Base-by-base conservation (phyloP, 164 flowering plant species). In the Vitis amurensis region DNA sequence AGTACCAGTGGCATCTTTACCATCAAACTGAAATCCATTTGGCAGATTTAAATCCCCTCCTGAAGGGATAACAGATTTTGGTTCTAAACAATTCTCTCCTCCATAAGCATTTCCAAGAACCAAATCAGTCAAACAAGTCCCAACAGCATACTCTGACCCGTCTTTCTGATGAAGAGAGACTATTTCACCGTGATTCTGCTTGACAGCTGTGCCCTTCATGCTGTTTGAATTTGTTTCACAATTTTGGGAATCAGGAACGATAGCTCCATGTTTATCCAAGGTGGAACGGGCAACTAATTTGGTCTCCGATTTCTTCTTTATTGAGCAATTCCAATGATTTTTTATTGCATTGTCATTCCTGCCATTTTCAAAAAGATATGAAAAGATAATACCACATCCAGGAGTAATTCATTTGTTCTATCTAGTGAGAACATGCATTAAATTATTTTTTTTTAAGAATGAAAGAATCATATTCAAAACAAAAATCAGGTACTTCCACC, bases 321-420 rank as follows among this genome's bases (percentile, higher is more conserved):
- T 9, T 50, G 80, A 72, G 64, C 82, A 61, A 49, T 84, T 82
- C 88, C 88, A 84, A 64, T 84, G 88, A 68, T 84, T 84, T 55
- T 84, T 84, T 49, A 84, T 77, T 9, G 82, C 71, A 79, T 84
- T 82, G 11, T 82, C 82, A 30, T 78, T 78, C 77, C 85, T 84
- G 79, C 31, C 12, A 49, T 61, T 67, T 58, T 16, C 51, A 16
- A 59, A 69, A 16, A 62, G 5, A 58, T 11, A 11, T 15, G 50
- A 13, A 3, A 56, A 16, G 57, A 19, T 51, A 29, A 31, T 3
- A 9, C 30, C 27, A 37, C 44, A 7, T 14, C 5, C 44, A 37
- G 44, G 7, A 3, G 2, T 3, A 37, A 37, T 3, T 37, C 7
- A 37, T 37, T 37, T 37, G 44, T 37, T 37, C 44, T 37, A 37